These are phyloP conservation scores for Gloeophyllum trabeum DNA, from an alignment of 768 basidiomycete species.

Conservation along the genomic window DNA sequence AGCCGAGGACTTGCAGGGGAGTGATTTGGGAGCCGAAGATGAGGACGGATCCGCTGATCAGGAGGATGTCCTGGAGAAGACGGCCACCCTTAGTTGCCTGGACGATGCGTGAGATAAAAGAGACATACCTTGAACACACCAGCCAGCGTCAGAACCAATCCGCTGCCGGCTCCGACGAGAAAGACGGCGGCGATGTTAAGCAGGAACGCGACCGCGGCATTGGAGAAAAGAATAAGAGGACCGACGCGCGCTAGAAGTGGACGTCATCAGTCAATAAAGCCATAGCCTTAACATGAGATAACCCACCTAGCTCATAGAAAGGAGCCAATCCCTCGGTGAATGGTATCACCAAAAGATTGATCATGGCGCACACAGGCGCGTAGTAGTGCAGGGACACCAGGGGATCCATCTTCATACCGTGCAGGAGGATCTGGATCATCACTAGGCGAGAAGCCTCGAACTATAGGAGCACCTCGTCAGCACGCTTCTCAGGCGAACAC, in stretches of 20 bases:
- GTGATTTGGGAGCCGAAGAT: constrained; percentile 77
- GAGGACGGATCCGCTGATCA: constrained; percentile 84
- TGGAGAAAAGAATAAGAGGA: constrained; percentile 62
- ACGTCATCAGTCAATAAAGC: not conserved
- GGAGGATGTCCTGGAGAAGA: constrained; percentile 85
- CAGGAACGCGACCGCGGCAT: constrained; percentile 80
- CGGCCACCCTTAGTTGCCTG: no score
- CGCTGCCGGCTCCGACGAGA: constrained; percentile 80
- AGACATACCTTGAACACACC: constrained; percentile 78
- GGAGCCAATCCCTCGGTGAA: constrained; percentile 90
- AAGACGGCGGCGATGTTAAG: constrained; percentile 93
- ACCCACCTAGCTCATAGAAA: constrained; percentile 46
- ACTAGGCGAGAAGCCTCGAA: constrained; percentile 93
- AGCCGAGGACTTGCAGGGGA: constrained; percentile 79
- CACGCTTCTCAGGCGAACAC: not conserved
- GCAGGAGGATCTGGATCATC: constrained; percentile 90
- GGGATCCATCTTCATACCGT: constrained; percentile 97
- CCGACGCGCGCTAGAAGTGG: constrained; percentile 29
- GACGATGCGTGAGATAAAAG: not conserved
- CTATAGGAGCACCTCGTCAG: constrained; percentile 20
- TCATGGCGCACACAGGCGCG: constrained; percentile 86
- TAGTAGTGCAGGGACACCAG: constrained; percentile 94
- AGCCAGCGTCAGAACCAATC: constrained; percentile 83
- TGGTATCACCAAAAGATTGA: constrained; percentile 79
- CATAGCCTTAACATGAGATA: not conserved